Evolutionary conservation across 169 alveolate species (phyloP).

Genomic region (Theileria equi): DNA sequence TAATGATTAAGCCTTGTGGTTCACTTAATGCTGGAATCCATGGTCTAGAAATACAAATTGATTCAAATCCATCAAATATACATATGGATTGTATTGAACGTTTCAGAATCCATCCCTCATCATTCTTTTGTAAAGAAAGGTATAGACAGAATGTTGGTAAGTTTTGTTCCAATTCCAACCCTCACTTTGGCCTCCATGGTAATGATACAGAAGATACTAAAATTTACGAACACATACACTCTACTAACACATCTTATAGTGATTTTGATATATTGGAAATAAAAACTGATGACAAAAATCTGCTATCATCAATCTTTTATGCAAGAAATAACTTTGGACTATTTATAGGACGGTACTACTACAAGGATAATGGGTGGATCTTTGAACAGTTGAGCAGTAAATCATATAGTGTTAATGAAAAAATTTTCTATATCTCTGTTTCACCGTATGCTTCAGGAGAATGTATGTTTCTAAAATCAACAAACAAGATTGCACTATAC

Average conservation of each 20-base stretch:
- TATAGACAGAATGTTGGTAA: neutral
- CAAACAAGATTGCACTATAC: slow-evolving; percentile 37
- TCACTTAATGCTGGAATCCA: slow-evolving; percentile 49
- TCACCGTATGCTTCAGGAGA: slow-evolving; percentile 41
- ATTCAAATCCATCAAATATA: neutral
- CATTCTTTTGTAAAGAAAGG: slow-evolving; percentile 5
- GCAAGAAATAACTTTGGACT: slow-evolving; percentile 69
- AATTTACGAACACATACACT: neutral
- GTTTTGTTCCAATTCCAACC: too few relatives aligned
- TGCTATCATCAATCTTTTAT: slow-evolving; percentile 51
- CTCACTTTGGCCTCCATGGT: neutral
- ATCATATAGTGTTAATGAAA: slow-evolving; percentile 20
- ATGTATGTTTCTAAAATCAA: slow-evolving; percentile 23
- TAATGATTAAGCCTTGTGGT: slow-evolving; percentile 55
- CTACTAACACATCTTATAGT: neutral
- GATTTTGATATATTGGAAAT: slow-evolving; percentile 69
- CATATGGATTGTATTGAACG: neutral
- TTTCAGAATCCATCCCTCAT: slow-evolving; percentile 49
- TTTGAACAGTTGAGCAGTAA: slow-evolving; percentile 29
- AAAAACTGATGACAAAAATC: slow-evolving; percentile 54
- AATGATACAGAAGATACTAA: neutral
- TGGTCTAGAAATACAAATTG: slow-evolving; percentile 11
- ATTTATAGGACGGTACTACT: slow-evolving; percentile 23
- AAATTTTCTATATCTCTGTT: slow-evolving; percentile 36
- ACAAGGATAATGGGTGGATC: slow-evolving; percentile 4